Base-by-base conservation (phyloP, 2,329 filamentous ascomycete species). In the Penicillium sp. region DNA sequence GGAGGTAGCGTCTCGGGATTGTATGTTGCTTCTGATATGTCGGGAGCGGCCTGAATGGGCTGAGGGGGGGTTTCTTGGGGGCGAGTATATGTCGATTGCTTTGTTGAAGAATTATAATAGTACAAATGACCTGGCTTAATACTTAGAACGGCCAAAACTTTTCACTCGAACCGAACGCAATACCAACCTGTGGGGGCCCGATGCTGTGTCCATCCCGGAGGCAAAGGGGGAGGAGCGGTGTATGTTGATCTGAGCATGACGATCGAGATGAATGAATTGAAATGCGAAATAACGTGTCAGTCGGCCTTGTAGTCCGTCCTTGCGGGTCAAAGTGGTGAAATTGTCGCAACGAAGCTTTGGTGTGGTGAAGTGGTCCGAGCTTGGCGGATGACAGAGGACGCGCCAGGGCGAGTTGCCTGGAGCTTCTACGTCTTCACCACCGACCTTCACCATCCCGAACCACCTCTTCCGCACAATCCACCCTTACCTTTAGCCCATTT, bases 161-260 rank as follows among this genome's bases (percentile, higher is more conserved):
- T 49, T 38, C 56, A 48, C 28, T 43, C 45, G 15, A 28, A 35
- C 5, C n/a, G 42, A 32, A 43, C 49, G 43, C 39, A 55, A 41
- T 53, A 64, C 69, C 49, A 69, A 80, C 81, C 81, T 44, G 85
- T 84, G 6, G 89, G 90, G 45, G 90, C 88, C 70, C 84, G 90
- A 72, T 96, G 89, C 69, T 95, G 87, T n/a, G 86, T 88, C 90
- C 90, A 96, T 55, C 88, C 89, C 38, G 83, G 76, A 26, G 83
- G 84, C 1, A 96, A 75, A 32, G 86, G 81, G 40, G 80, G 75
- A 9, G 78, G 77, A 21, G 81, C 76, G 53, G 79, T 81, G 69
- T 90, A 82, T n/a, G 87, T 90, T 19, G 85, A 87, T 64, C 83
- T 88, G 43, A 91, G 74, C 85, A 88, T 88, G 3, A n/a, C 29